These are phyloP conservation scores for Lasiosphaeria miniovina DNA, from an alignment of 495 filamentous ascomycete genomes.

Conservation along the genomic window DNA sequence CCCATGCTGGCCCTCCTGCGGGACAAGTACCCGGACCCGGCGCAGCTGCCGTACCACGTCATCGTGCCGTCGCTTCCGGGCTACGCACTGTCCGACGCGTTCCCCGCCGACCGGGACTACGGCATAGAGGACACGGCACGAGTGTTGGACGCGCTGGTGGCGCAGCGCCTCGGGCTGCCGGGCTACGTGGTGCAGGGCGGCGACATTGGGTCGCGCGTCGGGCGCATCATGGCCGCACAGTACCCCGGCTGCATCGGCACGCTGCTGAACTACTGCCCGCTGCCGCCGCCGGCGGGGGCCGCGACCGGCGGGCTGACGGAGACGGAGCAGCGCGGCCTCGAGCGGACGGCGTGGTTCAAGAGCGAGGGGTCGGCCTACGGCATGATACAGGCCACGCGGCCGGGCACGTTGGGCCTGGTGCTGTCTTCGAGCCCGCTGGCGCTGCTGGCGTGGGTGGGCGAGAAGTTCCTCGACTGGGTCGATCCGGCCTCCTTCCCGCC, in stretches of 20 bases:
- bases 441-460: slow-evolving; percentile 64
- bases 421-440: slow-evolving; percentile 57
- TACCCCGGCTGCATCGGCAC: slow-evolving; percentile 36
- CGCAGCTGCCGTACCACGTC: slow-evolving; percentile 59
- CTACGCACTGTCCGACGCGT: slow-evolving; percentile 55
- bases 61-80: slow-evolving; percentile 64
- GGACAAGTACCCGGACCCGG: slow-evolving; percentile 47
- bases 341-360: slow-evolving; percentile 15
- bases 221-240: slow-evolving; percentile 34
- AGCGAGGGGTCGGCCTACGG: slow-evolving; percentile 50
- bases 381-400: slow-evolving; percentile 53
- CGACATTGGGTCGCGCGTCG: slow-evolving; percentile 48
- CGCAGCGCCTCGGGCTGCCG: slow-evolving; percentile 50
- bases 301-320: slow-evolving; percentile 12
- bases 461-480: slow-evolving; percentile 65
- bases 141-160: slow-evolving; percentile 57
- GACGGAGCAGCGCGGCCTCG: slow-evolving; percentile 12
- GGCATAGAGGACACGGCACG: slow-evolving; percentile 38
- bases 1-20: slow-evolving; percentile 39
- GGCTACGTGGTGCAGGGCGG: slow-evolving; percentile 62
- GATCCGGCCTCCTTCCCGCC: slow-evolving; percentile 10
- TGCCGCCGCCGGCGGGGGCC: slow-evolving; percentile 6
- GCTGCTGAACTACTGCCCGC: slow-evolving; percentile 28
- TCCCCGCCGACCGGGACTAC: slow-evolving; percentile 51
- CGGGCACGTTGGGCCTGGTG: slow-evolving; percentile 58